Evolutionary conservation across 1,284 basidiomycete species (phyloP).

Genomic region (Stygiomarasmius scandens): DNA sequence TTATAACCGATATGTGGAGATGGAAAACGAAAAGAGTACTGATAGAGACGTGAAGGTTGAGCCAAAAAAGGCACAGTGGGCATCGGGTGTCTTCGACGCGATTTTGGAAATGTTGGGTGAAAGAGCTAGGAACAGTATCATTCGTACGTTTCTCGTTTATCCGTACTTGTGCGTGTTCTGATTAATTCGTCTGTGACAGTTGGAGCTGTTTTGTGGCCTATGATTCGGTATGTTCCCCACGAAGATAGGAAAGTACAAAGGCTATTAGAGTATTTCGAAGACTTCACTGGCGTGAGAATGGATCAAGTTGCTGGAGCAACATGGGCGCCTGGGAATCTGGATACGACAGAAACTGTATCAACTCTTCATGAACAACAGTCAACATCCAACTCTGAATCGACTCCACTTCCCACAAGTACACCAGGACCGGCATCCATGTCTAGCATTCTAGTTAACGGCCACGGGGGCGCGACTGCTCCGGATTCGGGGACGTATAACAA

Average conservation of each 20-base stretch:
- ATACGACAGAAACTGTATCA: neutral
- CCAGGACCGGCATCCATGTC: neutral
- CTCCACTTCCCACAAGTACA: neutral
- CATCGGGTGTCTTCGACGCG: constrained; percentile 56
- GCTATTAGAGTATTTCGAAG: constrained; percentile 64
- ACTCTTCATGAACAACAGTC: neutral
- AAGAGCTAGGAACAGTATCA: constrained; percentile 66
- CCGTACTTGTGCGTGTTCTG: constrained; percentile 12
- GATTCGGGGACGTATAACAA: neutral
- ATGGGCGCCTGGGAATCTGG: neutral
- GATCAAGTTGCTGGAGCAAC: constrained; percentile 33
- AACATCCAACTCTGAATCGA: neutral
- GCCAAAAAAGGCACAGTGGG: constrained; percentile 46
- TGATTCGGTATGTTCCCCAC: constrained; percentile 63
- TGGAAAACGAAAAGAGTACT: neutral
- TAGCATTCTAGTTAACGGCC: neutral
- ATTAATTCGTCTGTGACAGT: constrained; percentile 39
- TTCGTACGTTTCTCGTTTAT: constrained; percentile 51
- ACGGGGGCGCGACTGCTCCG: neutral
- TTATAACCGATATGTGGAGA: constrained; percentile 42
- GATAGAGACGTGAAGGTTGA: neutral
- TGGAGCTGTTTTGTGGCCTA: constrained; percentile 64
- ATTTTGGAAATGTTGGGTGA: constrained; percentile 64
- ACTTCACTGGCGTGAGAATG: constrained; percentile 62
- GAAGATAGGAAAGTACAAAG: constrained; percentile 54